Percentiles rank a stretch among this genome's conserved stretches.
Conservation (phyloP, 768 basidiomycete species). For the Macrolepiota fuliginosa region DNA sequence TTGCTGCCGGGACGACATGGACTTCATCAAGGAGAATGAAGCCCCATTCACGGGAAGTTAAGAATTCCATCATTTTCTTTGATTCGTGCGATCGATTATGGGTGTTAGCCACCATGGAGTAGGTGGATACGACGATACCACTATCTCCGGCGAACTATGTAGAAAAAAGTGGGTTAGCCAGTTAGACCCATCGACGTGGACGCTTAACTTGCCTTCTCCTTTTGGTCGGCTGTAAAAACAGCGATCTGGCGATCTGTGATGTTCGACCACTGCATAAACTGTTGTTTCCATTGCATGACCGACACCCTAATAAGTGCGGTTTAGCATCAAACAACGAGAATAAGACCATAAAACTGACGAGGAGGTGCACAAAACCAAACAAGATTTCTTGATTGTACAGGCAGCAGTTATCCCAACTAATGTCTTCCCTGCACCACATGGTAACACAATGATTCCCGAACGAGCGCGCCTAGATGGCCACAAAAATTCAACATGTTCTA, state of each 20-base stretch:
- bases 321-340: slow-evolving; percentile 11
- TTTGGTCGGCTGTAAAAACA: slow-evolving; percentile 96
- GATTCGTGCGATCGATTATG: slow-evolving; percentile 98
- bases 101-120: slow-evolving; percentile 99
- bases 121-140: slow-evolving; percentile 97
- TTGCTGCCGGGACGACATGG: slow-evolving; percentile 97
- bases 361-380: slow-evolving; percentile 94
- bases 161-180: slow-evolving; percentile 12
- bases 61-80: slow-evolving; percentile 99
- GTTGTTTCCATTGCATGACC: slow-evolving; percentile 98
- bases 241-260: slow-evolving; percentile 96
- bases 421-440: slow-evolving; percentile 98
- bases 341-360: slow-evolving; percentile 59
- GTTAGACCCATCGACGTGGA: background rate
- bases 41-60: slow-evolving; percentile 98
- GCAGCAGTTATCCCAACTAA: slow-evolving; percentile 99
- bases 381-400: slow-evolving; percentile 99
- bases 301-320: slow-evolving; percentile 53
- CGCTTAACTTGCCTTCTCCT: slow-evolving; percentile 73
- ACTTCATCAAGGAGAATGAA: slow-evolving; percentile 98
- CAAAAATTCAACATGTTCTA: background rate
- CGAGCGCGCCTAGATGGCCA: slow-evolving; percentile 75
- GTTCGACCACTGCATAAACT: slow-evolving; percentile 99
- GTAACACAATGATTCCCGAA: slow-evolving; percentile 96
- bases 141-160: slow-evolving; percentile 91